Percentiles rank a stretch among this genome's conserved stretches.
These are phyloP conservation scores for Wickerhamiella siamensis DNA, from an alignment of 805 yeast species.

Conservation along the genomic window DNA sequence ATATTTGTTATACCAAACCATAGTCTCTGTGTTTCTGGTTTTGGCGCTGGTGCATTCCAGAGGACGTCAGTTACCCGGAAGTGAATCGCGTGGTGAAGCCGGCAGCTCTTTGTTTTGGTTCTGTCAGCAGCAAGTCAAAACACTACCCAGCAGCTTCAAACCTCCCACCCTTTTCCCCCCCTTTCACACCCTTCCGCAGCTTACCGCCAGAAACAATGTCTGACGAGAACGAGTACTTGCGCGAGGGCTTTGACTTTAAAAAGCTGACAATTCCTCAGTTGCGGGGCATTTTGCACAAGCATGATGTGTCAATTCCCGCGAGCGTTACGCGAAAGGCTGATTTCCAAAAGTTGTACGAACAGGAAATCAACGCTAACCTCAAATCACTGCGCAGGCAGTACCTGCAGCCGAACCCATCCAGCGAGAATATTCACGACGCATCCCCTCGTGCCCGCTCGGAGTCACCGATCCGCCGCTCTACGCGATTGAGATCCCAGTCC, in stretches of 20 bases:
- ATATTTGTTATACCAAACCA: no score
- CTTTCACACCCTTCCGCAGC: background rate
- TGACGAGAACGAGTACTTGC: constrained; percentile 14
- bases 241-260: constrained; percentile 50
- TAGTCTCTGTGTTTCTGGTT: no score
- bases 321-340: constrained; percentile 55
- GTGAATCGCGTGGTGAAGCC: background rate
- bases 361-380: constrained; percentile 37
- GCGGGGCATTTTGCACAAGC: constrained; percentile 46
- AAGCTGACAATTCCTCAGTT: constrained; percentile 54
- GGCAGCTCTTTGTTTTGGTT: background rate
- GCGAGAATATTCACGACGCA: constrained; percentile 30
- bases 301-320: constrained; percentile 42
- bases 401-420: constrained; percentile 24
- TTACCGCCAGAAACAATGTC: background rate
- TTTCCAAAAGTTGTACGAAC: constrained; percentile 45
- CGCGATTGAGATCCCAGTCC: background rate
- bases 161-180: background rate
- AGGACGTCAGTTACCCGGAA: background rate
- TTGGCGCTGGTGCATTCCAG: background rate
- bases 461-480: constrained; percentile 1
- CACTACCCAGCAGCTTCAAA: background rate
- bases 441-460: constrained; percentile 1
- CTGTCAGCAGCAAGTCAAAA: background rate
- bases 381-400: constrained; percentile 27